Evolutionary conservation across 2,329 filamentous ascomycete species (phyloP).

Genomic region (Colletotrichum chlorophyti): DNA sequence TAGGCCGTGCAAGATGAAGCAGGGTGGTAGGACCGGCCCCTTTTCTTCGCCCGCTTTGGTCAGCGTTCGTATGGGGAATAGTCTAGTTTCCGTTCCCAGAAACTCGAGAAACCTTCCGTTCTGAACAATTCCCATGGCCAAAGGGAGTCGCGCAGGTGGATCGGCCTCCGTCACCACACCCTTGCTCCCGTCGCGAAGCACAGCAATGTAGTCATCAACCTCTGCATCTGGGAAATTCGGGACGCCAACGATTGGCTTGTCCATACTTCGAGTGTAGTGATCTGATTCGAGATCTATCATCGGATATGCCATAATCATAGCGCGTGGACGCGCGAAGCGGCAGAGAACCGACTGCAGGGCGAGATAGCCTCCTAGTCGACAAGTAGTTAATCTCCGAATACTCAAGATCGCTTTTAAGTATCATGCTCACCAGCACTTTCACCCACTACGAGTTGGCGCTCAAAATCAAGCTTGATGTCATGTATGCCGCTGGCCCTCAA

Average conservation of each 20-base stretch:
- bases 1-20: background rate
- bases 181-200: background rate
- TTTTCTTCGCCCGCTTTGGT: background rate
- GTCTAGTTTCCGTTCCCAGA: background rate
- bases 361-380: background rate
- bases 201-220: background rate
- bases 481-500: background rate
- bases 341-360: background rate
- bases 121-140: background rate
- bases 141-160: background rate
- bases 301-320: background rate
- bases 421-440: constrained; percentile 6
- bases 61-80: background rate
- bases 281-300: background rate
- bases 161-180: background rate
- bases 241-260: background rate
- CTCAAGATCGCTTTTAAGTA: no score
- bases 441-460: background rate
- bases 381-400: no score
- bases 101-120: background rate
- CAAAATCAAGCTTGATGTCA: background rate
- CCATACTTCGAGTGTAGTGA: background rate
- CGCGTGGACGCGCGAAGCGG: background rate
- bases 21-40: background rate
- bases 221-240: background rate